phyloP scores from a whole-genome alignment of 75 land plant species.

The Pinus tabuliformis region DNA sequence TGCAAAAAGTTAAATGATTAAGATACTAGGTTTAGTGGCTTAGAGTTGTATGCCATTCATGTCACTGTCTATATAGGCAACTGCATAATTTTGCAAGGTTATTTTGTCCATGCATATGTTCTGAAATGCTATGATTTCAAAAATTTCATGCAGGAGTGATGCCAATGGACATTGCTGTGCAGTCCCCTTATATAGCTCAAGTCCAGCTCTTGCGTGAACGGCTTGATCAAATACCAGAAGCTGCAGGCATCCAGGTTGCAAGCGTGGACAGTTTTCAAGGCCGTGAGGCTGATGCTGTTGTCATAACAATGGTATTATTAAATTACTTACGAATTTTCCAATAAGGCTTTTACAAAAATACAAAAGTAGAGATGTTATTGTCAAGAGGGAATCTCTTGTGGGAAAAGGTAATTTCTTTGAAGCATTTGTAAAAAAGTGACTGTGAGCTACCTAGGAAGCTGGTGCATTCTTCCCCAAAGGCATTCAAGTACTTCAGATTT shows the following conservation, averaged over 20 bases:
- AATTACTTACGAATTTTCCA: neutral
- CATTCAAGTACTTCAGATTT: neutral
- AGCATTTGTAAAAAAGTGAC: neutral
- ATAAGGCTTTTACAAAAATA: neutral
- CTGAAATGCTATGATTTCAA: neutral
- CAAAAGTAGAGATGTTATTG: neutral
- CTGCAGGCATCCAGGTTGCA: conserved; percentile 72
- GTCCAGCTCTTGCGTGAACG: conserved; percentile 76
- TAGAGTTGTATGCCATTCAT: neutral
- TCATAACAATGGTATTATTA: conserved; percentile 82
- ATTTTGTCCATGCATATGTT: neutral
- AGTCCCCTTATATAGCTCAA: conserved; percentile 93
- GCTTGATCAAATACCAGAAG: conserved; percentile 62
- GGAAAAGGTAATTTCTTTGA: neutral
- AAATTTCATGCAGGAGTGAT: conserved; percentile 58
- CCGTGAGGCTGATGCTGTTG: conserved; percentile 93
- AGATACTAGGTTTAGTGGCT: neutral
- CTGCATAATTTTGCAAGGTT: neutral
- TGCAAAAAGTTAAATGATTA: neutral
- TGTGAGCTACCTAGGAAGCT: neutral
- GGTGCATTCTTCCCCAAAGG: neutral
- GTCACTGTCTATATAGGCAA: neutral
- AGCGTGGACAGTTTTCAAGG: conserved; percentile 94
- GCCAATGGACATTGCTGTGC: conserved; percentile 72
- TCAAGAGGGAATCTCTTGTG: neutral